Evolutionary conservation across 768 basidiomycete species (phyloP).

Genomic region (Lentinula lateritia): DNA sequence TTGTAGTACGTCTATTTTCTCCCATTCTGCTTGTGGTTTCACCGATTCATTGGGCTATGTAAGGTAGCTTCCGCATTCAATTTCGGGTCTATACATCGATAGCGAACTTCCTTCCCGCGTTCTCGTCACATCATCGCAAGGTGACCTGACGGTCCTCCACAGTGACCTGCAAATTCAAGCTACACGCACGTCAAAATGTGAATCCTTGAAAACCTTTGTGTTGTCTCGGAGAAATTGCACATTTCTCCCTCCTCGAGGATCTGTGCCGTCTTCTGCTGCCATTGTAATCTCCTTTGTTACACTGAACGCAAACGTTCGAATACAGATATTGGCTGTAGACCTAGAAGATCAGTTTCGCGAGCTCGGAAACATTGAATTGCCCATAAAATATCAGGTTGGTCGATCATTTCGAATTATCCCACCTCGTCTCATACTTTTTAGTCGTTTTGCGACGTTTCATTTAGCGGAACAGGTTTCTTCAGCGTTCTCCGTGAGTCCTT

Average conservation of each 20-base stretch:
- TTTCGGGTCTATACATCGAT: constrained; percentile 23
- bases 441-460: background rate
- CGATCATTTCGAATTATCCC: background rate
- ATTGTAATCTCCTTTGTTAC: constrained; percentile 20
- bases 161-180: constrained; percentile 18
- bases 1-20: constrained; percentile 34
- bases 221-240: constrained; percentile 22
- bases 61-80: constrained; percentile 36
- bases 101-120: constrained; percentile 18
- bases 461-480: constrained; percentile 1
- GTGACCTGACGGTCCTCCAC: constrained; percentile 25
- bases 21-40: constrained; percentile 8
- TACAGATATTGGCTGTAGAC: constrained; percentile 27
- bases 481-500: constrained; percentile 4
- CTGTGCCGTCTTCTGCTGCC: constrained; percentile 15
- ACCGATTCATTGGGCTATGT: background rate
- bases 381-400: background rate
- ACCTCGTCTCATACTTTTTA: background rate
- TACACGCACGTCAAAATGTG: constrained; percentile 7
- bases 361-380: background rate
- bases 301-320: constrained; percentile 17
- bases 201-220: constrained; percentile 21
- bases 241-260: constrained; percentile 20
- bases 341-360: constrained; percentile 24
- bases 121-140: constrained; percentile 24